These are phyloP conservation scores for Tetracladium maxilliforme DNA, from an alignment of 2,329 filamentous ascomycete genomes.

Conservation along the genomic window DNA sequence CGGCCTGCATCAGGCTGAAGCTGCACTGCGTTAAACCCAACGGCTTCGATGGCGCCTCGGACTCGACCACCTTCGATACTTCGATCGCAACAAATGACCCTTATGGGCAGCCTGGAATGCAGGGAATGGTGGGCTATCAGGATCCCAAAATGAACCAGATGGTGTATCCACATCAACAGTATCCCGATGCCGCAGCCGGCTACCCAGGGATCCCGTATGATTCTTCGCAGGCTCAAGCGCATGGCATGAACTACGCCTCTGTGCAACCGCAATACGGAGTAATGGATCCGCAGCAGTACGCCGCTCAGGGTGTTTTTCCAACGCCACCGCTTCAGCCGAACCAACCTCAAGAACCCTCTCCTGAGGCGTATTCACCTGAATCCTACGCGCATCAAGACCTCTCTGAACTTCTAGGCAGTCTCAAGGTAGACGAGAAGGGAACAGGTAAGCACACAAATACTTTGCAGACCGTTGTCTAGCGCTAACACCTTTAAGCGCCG, in stretches of 20 bases:
- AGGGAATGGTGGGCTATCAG: too few relatives aligned
- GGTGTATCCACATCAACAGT: too few relatives aligned
- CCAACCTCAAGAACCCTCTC: slow-evolving; percentile 4
- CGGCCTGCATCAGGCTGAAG: slow-evolving; percentile 82
- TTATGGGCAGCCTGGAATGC: too few relatives aligned
- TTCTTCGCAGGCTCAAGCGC: too few relatives aligned
- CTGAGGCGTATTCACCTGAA: slow-evolving; percentile 13
- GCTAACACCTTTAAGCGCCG: slow-evolving; percentile 42
- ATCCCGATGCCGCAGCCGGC: too few relatives aligned
- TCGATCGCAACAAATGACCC: too few relatives aligned
- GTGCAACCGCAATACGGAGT: slow-evolving; percentile 31
- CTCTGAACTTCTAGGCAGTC: slow-evolving; percentile 66
- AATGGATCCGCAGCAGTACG: slow-evolving; percentile 32
- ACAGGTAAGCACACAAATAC: slow-evolving; percentile 46
- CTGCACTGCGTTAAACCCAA: slow-evolving; percentile 87
- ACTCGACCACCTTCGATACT: too few relatives aligned
- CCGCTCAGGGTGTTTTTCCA: slow-evolving; percentile 33
- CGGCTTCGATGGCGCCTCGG: slow-evolving; percentile 45
- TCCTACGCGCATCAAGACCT: slow-evolving; percentile 58
- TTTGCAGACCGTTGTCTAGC: slow-evolving; percentile 4
- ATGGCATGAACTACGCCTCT: slow-evolving; percentile 36
- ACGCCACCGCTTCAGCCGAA: slow-evolving; percentile 29
- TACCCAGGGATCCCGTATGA: too few relatives aligned
- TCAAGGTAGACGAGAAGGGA: slow-evolving; percentile 78
- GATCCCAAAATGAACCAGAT: too few relatives aligned